Evolutionary conservation across 257 asterid genomes (phyloP).

Genomic region (Gentiana macrophylla): DNA sequence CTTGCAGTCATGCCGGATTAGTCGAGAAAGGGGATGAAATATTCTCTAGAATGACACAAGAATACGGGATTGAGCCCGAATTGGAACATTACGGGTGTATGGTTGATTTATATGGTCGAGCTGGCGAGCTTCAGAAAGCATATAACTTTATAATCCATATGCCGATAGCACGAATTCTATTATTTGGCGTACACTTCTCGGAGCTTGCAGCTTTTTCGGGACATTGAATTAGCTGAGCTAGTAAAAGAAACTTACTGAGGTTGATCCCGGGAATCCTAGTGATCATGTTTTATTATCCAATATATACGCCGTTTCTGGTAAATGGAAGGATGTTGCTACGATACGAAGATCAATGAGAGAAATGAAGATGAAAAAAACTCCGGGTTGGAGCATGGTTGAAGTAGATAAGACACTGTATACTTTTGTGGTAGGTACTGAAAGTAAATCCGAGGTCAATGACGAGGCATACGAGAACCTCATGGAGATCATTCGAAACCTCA

Average conservation of each 20-base stretch:
- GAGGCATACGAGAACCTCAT: slow-evolving; percentile 45
- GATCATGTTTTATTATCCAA: slow-evolving; percentile 69
- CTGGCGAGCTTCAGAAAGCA: slow-evolving; percentile 58
- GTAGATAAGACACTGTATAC: slow-evolving; percentile 41
- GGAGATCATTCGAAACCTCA: slow-evolving; percentile 39
- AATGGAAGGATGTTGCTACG: slow-evolving; percentile 53
- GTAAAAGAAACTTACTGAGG: slow-evolving; percentile 50
- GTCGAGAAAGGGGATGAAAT: slow-evolving; percentile 42
- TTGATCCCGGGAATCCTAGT: slow-evolving; percentile 57
- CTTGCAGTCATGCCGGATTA: slow-evolving; percentile 87
- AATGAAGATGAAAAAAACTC: slow-evolving; percentile 38
- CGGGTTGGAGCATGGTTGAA: slow-evolving; percentile 81
- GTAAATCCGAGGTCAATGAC: slow-evolving; percentile 17
- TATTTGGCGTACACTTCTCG: slow-evolving; percentile 87
- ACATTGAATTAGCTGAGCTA: slow-evolving; percentile 52
- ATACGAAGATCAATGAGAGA: slow-evolving; percentile 56
- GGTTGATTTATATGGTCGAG: slow-evolving; percentile 83
- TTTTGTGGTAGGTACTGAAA: slow-evolving; percentile 32
- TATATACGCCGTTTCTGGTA: slow-evolving; percentile 65
- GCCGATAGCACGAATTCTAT: slow-evolving; percentile 58
- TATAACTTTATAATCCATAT: slow-evolving; percentile 47
- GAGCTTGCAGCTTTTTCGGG: slow-evolving; percentile 75
- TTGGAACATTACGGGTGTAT: slow-evolving; percentile 91
- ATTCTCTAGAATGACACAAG: slow-evolving; percentile 46
- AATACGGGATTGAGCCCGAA: slow-evolving; percentile 41